phyloP scores from a whole-genome alignment of 345 rosid species.

The Ailanthus altissimus region DNA sequence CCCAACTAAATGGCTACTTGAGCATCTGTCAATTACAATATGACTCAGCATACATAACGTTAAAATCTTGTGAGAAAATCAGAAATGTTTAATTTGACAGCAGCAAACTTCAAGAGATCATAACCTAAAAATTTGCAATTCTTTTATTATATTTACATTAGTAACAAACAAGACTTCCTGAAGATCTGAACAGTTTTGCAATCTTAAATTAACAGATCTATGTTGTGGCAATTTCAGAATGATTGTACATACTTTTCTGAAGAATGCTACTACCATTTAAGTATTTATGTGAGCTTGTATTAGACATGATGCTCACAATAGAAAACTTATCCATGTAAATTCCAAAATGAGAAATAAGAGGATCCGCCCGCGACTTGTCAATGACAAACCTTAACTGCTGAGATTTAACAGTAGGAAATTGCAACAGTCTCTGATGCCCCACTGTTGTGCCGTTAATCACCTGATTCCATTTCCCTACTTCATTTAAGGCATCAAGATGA shows the following conservation, averaged over 20 bases:
- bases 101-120: neutral
- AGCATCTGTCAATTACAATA: neutral
- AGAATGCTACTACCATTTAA: constrained; percentile 30
- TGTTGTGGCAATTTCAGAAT: constrained; percentile 25
- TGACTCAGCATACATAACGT: neutral
- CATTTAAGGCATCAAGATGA: constrained; percentile 49
- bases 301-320: constrained; percentile 10
- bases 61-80: neutral
- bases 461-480: constrained; percentile 52
- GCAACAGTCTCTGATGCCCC: constrained; percentile 69
- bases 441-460: constrained; percentile 69
- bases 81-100: neutral
- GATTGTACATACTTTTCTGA: constrained; percentile 23
- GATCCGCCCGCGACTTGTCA: constrained; percentile 65
- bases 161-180: neutral
- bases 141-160: neutral
- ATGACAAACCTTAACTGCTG: constrained; percentile 60
- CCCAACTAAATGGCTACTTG: too few relatives aligned
- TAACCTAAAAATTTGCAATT: neutral
- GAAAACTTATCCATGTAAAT: constrained; percentile 57
- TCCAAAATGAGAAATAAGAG: constrained; percentile 73
- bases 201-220: constrained; percentile 14
- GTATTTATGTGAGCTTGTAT: constrained; percentile 19
- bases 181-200: neutral
- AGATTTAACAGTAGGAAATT: constrained; percentile 48